These are phyloP conservation scores for Colletotrichum sp. DNA, from an alignment of 2,329 filamentous ascomycete species.

Conservation along the genomic window DNA sequence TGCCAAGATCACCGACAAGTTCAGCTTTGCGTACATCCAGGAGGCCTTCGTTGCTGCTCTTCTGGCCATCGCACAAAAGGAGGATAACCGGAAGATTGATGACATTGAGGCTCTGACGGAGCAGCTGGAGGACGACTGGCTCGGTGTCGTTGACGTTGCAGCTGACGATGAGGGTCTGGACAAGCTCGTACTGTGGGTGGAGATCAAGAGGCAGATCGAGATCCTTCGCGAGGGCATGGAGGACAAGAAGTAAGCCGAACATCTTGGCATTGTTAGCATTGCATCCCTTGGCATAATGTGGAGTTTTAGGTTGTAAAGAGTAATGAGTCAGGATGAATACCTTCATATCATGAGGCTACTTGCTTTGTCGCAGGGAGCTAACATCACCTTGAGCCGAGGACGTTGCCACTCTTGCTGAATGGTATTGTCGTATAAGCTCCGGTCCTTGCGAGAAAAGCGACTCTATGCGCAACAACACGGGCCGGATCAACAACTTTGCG, in stretches of 20 bases:
- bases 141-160: conserved; percentile 31
- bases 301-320: background rate
- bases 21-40: conserved; percentile 73
- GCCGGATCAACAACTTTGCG: conserved; percentile 35
- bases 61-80: conserved; percentile 56
- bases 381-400: background rate
- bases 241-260: conserved; percentile 23
- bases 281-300: background rate
- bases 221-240: conserved; percentile 65
- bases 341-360: background rate
- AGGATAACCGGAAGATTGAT: conserved; percentile 12
- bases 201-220: conserved; percentile 67
- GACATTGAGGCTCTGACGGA: conserved; percentile 31
- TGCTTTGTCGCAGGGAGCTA: background rate
- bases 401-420: background rate
- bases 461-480: conserved; percentile 40
- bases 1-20: conserved; percentile 65
- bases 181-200: conserved; percentile 60
- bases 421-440: background rate
- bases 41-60: conserved; percentile 70
- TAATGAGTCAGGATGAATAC: background rate
- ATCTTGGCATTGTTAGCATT: background rate
- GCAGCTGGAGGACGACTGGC: conserved; percentile 40
- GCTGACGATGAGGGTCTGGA: conserved; percentile 43
- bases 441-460: conserved; percentile 43